Evolutionary conservation across 1,284 basidiomycete species (phyloP).

Genomic region (Golubevia sp.): DNA sequence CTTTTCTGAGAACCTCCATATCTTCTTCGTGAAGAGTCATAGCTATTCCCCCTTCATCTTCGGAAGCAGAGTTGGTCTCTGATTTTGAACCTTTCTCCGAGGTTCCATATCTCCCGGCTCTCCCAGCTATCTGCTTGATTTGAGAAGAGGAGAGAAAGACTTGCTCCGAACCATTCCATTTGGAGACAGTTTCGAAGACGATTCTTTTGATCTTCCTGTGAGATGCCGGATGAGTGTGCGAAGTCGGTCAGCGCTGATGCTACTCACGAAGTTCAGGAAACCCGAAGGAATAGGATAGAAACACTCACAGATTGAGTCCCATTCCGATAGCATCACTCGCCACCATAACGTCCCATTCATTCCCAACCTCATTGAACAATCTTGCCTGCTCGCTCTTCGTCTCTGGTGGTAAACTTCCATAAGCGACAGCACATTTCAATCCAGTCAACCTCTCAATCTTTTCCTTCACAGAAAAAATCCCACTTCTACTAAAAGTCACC

Average conservation of each 20-base stretch:
- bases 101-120: constrained; percentile 56
- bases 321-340: constrained; percentile 60
- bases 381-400: constrained; percentile 56
- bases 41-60: constrained; percentile 25
- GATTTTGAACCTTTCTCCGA: constrained; percentile 1
- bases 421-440: constrained; percentile 52
- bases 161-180: constrained; percentile 53
- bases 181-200: constrained; percentile 47
- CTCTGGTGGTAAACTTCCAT: constrained; percentile 55
- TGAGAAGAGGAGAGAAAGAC: constrained; percentile 41
- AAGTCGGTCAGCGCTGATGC: neutral
- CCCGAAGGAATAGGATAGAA: too few species aligned
- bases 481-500: constrained; percentile 45
- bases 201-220: constrained; percentile 45
- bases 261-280: too few species aligned
- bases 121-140: constrained; percentile 60
- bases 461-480: constrained; percentile 50
- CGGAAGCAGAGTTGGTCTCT: neutral
- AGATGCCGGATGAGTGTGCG: too few species aligned
- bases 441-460: constrained; percentile 47
- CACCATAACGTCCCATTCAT: constrained; percentile 56
- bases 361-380: constrained; percentile 45
- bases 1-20: constrained; percentile 35
- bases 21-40: constrained; percentile 48
- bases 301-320: constrained; percentile 51